Evolutionary conservation across 2,329 filamentous ascomycete species (phyloP).

Genomic region (Sarocladium brachiariae): DNA sequence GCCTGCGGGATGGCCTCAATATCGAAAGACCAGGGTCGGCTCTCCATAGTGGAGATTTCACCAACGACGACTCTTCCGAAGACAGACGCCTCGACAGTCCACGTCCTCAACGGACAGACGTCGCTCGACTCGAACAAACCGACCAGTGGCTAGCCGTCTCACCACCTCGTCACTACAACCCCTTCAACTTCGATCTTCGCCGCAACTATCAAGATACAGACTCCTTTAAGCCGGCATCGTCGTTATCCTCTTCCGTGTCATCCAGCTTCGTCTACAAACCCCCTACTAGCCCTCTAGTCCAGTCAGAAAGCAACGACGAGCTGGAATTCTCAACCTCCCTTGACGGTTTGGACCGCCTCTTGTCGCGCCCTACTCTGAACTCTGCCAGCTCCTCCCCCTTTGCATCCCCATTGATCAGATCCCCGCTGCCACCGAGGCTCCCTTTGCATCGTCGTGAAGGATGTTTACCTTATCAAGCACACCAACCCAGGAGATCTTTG

Average conservation of each 20-base stretch:
- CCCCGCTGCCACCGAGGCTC: conserved; percentile 14
- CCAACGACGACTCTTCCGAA: conserved; percentile 26
- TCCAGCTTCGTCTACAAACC: conserved; percentile 78
- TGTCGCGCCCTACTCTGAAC: conserved; percentile 60
- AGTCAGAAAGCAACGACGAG: conserved; percentile 81
- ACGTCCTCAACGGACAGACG: conserved; percentile 11
- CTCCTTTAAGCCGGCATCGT: conserved; percentile 30
- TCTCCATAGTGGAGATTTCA: conserved; percentile 62
- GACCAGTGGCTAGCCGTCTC: conserved; percentile 48
- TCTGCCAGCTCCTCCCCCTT: conserved; percentile 47
- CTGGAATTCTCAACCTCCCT: conserved; percentile 48
- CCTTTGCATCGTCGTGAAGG: conserved; percentile 47
- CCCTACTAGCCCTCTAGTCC: conserved; percentile 86
- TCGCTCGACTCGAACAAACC: conserved; percentile 14
- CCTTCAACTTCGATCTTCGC: conserved; percentile 36
- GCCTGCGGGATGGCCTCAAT: conserved; percentile 48
- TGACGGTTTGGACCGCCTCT: conserved; percentile 42
- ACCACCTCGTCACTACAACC: conserved; percentile 44
- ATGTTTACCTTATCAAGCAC: conserved; percentile 63
- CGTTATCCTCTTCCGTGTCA: conserved; percentile 56
- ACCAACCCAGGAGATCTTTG: conserved; percentile 70
- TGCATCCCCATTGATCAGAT: conserved; percentile 30
- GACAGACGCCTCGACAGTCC: conserved; percentile 15
- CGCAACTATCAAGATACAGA: conserved; percentile 23
- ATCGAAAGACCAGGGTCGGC: conserved; percentile 80